phyloP scores from a whole-genome alignment of 257 asterid species.

The Nemophila menziesii region DNA sequence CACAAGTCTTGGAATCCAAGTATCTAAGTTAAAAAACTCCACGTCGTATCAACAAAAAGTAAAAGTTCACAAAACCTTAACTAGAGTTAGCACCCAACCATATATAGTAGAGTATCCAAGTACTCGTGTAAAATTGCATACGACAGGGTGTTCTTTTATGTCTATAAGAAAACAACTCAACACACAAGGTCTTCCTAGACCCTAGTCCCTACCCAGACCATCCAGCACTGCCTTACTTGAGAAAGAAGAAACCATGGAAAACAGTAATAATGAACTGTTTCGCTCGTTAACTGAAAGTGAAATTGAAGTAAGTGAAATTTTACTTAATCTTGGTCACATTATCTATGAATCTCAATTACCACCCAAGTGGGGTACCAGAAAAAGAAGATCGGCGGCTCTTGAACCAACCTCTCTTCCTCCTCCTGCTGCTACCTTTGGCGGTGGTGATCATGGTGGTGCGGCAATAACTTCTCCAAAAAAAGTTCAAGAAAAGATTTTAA shows the following conservation, averaged over 20 bases:
- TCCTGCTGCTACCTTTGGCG: neutral
- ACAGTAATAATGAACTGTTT: neutral
- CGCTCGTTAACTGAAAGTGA: conserved; percentile 18
- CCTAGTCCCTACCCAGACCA: too few relatives aligned
- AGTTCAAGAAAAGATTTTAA: conserved; percentile 16
- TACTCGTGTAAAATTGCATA: too few relatives aligned
- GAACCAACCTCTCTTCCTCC: conserved; percentile 3
- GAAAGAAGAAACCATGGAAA: conserved; percentile 2
- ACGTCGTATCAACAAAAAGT: too few relatives aligned
- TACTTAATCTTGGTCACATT: conserved; percentile 23
- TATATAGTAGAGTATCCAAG: too few relatives aligned
- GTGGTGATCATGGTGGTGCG: neutral
- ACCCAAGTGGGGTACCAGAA: conserved; percentile 5
- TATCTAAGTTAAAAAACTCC: too few relatives aligned
- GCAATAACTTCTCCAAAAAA: neutral
- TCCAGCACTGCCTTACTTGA: too few relatives aligned
- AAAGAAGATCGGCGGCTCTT: neutral
- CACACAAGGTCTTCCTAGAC: too few relatives aligned
- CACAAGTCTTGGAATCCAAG: too few relatives aligned
- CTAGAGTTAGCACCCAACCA: too few relatives aligned
- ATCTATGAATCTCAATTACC: neutral
- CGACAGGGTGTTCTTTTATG: too few relatives aligned
- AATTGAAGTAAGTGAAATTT: conserved; percentile 23
- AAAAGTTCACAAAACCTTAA: too few relatives aligned
- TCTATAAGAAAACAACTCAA: too few relatives aligned